Base-by-base conservation (phyloP, 2,329 filamentous ascomycete species). In the Ustulina deusta region DNA sequence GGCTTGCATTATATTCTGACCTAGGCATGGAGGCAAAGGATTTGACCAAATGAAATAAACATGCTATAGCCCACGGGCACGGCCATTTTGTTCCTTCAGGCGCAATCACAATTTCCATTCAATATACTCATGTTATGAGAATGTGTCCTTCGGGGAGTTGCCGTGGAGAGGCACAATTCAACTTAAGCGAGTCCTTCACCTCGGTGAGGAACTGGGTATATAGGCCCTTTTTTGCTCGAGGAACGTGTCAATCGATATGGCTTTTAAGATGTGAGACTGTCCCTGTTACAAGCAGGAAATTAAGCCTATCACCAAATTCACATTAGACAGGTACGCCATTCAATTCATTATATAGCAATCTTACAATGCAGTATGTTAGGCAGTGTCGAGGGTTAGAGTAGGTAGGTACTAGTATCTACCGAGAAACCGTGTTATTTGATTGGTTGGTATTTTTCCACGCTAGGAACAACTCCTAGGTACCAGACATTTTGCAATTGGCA, bases 371-470 rank as follows among this genome's bases (percentile, higher is more conserved):
- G 17, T 20, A 32, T 32, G 29, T 32, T 32, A 32, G 29, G 7
- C 7, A 32, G n/a, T n/a, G n/a, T n/a, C n/a, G n/a, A n/a, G n/a
- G n/a, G n/a, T n/a, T n/a, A n/a, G n/a, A n/a, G n/a, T n/a, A n/a
- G n/a, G n/a, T n/a, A n/a, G n/a, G n/a, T n/a, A n/a, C n/a, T n/a
- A n/a, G n/a, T 6, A 48, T 4, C 7, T 27, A 48, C 3, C 1
- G 6, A 6, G 6, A 61, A 38, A 61, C 1, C 2, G 32, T 69
- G 44, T 69, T 64, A 69, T 61, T n/a, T 67, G 57, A 67, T 69
- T 71, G 63, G 69, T 17, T 32, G 13, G 17, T 7, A 40, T 32
- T 32, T 52, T 27, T 49, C n/a, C 49, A 25, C 34, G 46, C 36
- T 27, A 25, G 34, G 20, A 40, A 49, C 20, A 42, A 38, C 42